Percentiles rank a stretch among this genome's conserved stretches.
phyloP scores from a whole-genome alignment of 2,329 filamentous ascomycete species.

The Ophiostoma sp. region DNA sequence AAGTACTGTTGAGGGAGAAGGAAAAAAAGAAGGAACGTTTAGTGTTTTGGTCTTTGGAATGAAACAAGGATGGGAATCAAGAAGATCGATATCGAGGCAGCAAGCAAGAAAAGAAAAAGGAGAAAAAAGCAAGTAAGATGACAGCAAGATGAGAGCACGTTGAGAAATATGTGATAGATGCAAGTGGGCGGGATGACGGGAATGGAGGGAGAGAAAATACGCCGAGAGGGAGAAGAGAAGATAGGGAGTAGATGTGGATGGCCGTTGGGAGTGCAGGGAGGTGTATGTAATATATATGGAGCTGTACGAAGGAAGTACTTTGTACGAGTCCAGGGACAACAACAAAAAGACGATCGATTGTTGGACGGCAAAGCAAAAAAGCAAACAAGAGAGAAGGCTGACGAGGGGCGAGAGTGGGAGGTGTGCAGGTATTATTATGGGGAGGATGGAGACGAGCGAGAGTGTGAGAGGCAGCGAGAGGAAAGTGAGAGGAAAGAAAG shows the following conservation, averaged over 20 bases:
- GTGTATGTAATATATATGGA: not conserved
- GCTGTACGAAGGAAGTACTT: not conserved
- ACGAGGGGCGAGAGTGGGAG: not conserved
- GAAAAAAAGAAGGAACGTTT: conserved; percentile 25
- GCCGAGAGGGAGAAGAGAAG: conserved; percentile 5
- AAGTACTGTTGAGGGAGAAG: conserved; percentile 59
- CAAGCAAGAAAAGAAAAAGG: not conserved
- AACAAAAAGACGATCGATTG: not conserved
- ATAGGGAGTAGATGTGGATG: conserved; percentile 1
- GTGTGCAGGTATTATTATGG: not conserved
- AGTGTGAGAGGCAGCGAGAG: not conserved
- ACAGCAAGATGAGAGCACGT: not conserved
- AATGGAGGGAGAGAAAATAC: conserved; percentile 21
- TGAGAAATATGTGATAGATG: not conserved
- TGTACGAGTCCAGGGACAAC: not conserved
- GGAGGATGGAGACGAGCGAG: not conserved
- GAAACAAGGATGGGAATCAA: not conserved
- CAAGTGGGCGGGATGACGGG: conserved; percentile 15
- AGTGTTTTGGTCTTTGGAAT: conserved; percentile 25
- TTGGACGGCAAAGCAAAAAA: not conserved
- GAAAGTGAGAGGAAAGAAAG: not conserved
- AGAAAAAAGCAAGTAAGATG: not conserved
- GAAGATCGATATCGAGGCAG: not conserved
- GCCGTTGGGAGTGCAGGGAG: conserved; percentile 5
- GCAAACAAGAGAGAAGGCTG: not conserved